phyloP scores from a whole-genome alignment of 768 basidiomycete species.

The Boletus vermiculosoides region DNA sequence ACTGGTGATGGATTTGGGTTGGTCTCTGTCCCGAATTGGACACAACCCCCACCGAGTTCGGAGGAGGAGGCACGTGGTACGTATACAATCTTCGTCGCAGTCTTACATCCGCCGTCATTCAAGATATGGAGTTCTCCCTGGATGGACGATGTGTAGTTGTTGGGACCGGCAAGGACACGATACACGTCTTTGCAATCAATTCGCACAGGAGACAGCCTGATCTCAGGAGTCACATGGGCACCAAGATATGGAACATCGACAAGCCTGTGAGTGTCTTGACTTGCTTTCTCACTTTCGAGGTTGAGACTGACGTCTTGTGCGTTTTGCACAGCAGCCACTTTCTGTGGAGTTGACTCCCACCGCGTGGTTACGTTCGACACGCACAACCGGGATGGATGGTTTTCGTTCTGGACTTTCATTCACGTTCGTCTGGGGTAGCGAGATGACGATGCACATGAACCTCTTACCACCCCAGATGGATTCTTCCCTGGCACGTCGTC shows the following conservation, averaged over 20 bases:
- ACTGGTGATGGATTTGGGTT: neutral
- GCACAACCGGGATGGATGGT: conserved; percentile 30
- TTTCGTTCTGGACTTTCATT: conserved; percentile 49
- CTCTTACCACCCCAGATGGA: conserved; percentile 35
- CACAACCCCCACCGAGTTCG: neutral
- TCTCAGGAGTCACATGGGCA: conserved; percentile 56
- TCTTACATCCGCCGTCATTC: conserved; percentile 63
- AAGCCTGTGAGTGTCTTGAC: conserved; percentile 39
- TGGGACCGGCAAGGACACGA: conserved; percentile 59
- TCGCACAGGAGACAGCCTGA: conserved; percentile 73
- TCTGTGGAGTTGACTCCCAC: conserved; percentile 57
- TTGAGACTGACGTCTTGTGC: neutral
- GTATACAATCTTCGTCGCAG: conserved; percentile 71
- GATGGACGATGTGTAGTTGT: conserved; percentile 72
- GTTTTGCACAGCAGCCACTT: conserved; percentile 42
- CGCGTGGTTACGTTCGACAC: conserved; percentile 47
- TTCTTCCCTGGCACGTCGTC: conserved; percentile 30
- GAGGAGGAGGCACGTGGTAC: conserved; percentile 44
- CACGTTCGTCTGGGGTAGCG: conserved; percentile 44
- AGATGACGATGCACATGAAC: conserved; percentile 37
- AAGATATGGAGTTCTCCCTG: conserved; percentile 49
- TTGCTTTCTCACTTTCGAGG: neutral
- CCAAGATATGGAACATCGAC: conserved; percentile 52
- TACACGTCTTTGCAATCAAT: conserved; percentile 74
- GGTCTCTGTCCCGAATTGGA: neutral